Evolutionary conservation across 371 early-diverging fungal genomes (phyloP), one percentile per base, ranked within the genome.

Genomic region (Apophysomyces variabilis): DNA sequence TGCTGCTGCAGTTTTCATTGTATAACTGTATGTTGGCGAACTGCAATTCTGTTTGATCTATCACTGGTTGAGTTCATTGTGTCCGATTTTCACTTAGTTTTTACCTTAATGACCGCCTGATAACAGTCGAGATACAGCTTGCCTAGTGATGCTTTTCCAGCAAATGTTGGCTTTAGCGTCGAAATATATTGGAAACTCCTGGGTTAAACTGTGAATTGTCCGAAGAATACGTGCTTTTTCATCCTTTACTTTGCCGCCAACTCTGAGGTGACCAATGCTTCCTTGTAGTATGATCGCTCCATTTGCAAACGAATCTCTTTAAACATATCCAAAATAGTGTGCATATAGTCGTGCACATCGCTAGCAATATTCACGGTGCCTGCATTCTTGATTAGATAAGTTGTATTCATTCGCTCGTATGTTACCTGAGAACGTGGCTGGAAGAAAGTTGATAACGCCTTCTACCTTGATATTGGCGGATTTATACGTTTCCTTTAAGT

Each of bases 101-200:
- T 57, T 69, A 79, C 78, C 60, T 77, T 67, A 18, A 84, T 70
- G 4, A 79, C 63, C 2, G 58, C 37, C 62, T 84, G 73, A 57
- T 75, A 87, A 63, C 86, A 82, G 39, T 83, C 67, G 13, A 87
- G 62, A 68, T 84, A 86, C 44, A 84, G 70, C n/a, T 77, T 74
- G 1, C 79, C 82, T 57, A 85, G 68, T 56, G 81, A 78, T 0
- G 85, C 79, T 59, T 77, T 81, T 16, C 83, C 78, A 0, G 74
- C 67, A 35, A 78, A 66, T 7, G 67, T 60, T 0, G 86, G 76
- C 26, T 82, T 80, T 14, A 82, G 62, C 32, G 68, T 79, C 4
- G 74, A 68, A n/a, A 82, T 74, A 43, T 84, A 82, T 37, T 73
- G 70, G 16, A 85, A 74, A 32, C 83, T 83, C 12, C 83, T 67